These are phyloP conservation scores for Tilletia horrida DNA, from an alignment of 1,284 basidiomycete genomes.

Conservation along the genomic window DNA sequence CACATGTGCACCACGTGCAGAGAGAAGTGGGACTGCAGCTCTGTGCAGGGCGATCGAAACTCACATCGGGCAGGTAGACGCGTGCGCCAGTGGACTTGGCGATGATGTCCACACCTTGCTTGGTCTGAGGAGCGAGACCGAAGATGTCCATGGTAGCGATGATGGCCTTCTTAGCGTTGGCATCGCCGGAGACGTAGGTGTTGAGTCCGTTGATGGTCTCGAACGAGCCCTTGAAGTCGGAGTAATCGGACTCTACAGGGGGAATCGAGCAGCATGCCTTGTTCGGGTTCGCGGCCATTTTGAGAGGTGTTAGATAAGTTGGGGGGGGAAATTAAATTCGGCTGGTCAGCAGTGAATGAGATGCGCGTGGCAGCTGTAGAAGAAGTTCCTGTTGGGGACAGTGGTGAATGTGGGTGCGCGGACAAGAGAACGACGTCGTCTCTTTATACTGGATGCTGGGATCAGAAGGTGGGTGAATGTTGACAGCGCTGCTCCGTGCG, in stretches of 20 bases:
- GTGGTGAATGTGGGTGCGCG: no score
- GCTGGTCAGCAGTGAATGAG: no score
- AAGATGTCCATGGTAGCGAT: constrained; percentile 68
- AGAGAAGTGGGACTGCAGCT: not conserved
- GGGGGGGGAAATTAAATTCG: no score
- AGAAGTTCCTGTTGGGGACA: no score
- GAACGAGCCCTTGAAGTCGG: constrained; percentile 57
- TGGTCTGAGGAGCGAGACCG: constrained; percentile 60
- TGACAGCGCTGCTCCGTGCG: no score
- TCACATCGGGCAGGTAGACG: constrained; percentile 64
- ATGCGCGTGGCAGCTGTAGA: no score
- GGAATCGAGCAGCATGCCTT: constrained; percentile 59
- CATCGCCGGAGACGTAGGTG: constrained; percentile 51
- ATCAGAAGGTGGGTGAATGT: no score
- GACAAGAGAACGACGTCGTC: no score
- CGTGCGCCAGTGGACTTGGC: constrained; percentile 50
- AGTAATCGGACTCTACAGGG: constrained; percentile 58
- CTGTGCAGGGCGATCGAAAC: not conserved
- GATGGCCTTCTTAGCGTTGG: constrained; percentile 60
- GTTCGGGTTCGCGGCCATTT: constrained; percentile 41
- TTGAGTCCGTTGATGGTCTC: constrained; percentile 39
- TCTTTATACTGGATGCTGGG: no score
- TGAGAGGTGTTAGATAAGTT: not conserved
- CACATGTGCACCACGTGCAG: no score
- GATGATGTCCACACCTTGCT: constrained; percentile 56